Evolutionary conservation across 495 filamentous ascomycete genomes (phyloP).

Genomic region (Neurospora sp.): DNA sequence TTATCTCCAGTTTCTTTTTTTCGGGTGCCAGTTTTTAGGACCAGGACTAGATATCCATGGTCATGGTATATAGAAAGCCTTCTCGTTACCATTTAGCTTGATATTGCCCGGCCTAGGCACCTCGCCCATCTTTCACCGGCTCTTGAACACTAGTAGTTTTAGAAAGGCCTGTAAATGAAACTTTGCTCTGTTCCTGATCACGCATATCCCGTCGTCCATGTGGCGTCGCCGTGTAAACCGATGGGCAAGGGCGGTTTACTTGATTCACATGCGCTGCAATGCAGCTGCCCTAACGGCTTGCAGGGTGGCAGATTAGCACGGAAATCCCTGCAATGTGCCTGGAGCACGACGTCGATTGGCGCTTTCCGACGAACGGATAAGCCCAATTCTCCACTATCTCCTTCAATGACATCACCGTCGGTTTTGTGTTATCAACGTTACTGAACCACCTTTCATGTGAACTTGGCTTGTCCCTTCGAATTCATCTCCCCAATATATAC

Average conservation of each 20-base stretch:
- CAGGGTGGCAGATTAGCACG: background rate
- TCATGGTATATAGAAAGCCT: too few relatives aligned
- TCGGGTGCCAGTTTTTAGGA: background rate
- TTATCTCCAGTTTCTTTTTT: background rate
- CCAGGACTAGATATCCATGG: too few relatives aligned
- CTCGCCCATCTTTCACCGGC: background rate
- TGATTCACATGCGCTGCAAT: background rate
- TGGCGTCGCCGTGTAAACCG: background rate
- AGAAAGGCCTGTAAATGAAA: background rate
- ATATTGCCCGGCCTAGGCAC: background rate
- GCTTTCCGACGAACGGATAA: background rate
- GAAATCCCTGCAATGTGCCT: background rate
- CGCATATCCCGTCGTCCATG: background rate
- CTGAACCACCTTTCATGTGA: background rate
- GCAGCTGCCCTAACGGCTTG: background rate
- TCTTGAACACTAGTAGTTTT: background rate
- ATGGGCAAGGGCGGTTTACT: background rate
- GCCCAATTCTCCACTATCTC: background rate
- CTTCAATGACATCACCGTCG: slow-evolving; percentile 9
- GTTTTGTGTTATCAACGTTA: background rate
- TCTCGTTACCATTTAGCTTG: background rate
- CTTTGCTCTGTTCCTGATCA: background rate
- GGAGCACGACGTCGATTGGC: background rate
- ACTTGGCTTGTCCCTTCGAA: background rate
- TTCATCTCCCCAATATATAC: background rate